A percentile compares a stretch with the other conserved stretches of the same genome.
These are phyloP conservation scores for Suillus bovinus DNA, from an alignment of 768 basidiomycete genomes.

Conservation along the genomic window DNA sequence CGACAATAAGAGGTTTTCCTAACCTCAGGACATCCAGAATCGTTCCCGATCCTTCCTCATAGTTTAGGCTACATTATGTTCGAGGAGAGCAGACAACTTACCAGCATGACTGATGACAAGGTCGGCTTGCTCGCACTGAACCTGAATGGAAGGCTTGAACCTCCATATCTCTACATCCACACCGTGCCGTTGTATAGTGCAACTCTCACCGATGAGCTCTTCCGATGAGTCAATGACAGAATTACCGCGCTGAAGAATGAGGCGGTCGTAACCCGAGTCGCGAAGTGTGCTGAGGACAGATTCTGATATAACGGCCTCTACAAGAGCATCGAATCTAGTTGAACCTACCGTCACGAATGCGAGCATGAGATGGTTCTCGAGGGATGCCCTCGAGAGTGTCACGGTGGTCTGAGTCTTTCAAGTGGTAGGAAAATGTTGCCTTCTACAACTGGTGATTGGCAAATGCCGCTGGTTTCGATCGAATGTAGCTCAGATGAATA, in stretches of 20 bases:
- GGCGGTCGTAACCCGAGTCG: conserved; percentile 52
- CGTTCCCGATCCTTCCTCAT: conserved; percentile 80
- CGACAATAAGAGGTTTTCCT: conserved; percentile 76
- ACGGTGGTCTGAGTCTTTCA: background rate
- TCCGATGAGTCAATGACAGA: conserved; percentile 44
- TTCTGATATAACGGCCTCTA: conserved; percentile 56
- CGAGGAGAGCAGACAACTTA: conserved; percentile 34
- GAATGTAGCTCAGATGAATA: background rate
- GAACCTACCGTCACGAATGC: conserved; percentile 89
- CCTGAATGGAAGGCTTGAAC: conserved; percentile 73
- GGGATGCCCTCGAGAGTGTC: background rate
- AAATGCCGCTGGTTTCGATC: background rate
- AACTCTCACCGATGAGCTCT: conserved; percentile 25
- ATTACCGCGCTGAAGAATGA: conserved; percentile 81
- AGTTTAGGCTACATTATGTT: background rate
- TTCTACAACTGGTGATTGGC: background rate
- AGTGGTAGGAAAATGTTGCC: background rate
- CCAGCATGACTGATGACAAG: conserved; percentile 94
- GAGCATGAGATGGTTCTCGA: conserved; percentile 21
- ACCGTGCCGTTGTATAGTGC: conserved; percentile 35
- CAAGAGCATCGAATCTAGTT: conserved; percentile 79
- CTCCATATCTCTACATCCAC: conserved; percentile 65
- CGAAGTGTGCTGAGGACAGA: conserved; percentile 57
- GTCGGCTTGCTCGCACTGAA: conserved; percentile 64
- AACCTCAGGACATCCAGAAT: conserved; percentile 84